These are phyloP conservation scores for Sporothrix curviconia DNA, from an alignment of 2,329 filamentous ascomycete genomes.

Conservation along the genomic window DNA sequence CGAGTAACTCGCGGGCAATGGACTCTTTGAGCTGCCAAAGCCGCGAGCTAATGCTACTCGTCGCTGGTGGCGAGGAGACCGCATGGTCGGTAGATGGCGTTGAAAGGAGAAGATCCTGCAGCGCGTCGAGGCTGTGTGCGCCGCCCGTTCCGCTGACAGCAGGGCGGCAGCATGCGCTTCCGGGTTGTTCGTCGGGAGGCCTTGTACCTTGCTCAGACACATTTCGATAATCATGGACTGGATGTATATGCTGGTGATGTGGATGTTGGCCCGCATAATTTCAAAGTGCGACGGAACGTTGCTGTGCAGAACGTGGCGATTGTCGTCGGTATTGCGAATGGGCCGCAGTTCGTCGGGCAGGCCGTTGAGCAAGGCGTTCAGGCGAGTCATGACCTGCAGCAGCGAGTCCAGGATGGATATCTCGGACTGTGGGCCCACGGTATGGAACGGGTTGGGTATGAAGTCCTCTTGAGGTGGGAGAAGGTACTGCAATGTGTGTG, in stretches of 20 bases:
- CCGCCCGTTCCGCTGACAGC: neutral
- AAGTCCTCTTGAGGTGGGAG: neutral
- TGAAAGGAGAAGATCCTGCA: neutral
- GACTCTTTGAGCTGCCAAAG: conserved; percentile 6
- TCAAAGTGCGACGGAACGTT: conserved; percentile 16
- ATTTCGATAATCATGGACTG: conserved; percentile 23
- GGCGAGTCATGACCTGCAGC: conserved; percentile 8
- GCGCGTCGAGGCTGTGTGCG: neutral
- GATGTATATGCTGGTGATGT: conserved; percentile 23
- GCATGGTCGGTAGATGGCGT: neutral
- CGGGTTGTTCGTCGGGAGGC: neutral
- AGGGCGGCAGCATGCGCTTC: neutral
- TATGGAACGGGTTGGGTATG: neutral
- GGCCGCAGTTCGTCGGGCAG: conserved; percentile 9
- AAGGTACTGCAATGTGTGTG: neutral
- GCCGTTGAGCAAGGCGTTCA: neutral
- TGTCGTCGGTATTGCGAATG: neutral
- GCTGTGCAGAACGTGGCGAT: neutral
- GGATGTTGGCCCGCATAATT: conserved; percentile 23
- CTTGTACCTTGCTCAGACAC: conserved; percentile 11
- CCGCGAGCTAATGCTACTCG: conserved; percentile 6
- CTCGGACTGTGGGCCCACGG: neutral
- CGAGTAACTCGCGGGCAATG: conserved; percentile 7
- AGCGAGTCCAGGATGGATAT: conserved; percentile 4
- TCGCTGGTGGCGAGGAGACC: conserved; percentile 11